phyloP scores from a whole-genome alignment of 768 basidiomycete species.

The Hemileccinum impolitum region DNA sequence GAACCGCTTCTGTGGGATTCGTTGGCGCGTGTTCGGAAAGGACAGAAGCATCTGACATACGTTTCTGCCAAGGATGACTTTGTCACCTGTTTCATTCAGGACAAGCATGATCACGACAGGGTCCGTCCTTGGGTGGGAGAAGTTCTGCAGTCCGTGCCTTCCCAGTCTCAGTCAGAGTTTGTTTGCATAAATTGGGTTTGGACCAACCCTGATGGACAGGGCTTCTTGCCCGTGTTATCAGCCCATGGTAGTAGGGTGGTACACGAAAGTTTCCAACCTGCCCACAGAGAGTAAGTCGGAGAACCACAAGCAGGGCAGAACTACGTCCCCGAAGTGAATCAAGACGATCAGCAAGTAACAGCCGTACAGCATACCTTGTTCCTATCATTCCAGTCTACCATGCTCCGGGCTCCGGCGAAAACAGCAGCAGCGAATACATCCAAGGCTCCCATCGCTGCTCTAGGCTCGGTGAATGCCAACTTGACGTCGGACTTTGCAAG shows the following conservation, averaged over 20 bases:
- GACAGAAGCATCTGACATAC: conserved; percentile 40
- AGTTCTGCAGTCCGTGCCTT: conserved; percentile 87
- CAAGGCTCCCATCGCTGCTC: conserved; percentile 53
- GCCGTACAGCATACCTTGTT: conserved; percentile 58
- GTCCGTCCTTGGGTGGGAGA: conserved; percentile 77
- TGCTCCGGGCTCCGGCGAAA: conserved; percentile 72
- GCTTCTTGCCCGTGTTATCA: conserved; percentile 56
- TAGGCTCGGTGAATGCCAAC: conserved; percentile 63
- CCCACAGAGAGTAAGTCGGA: conserved; percentile 83
- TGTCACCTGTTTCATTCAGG: conserved; percentile 75
- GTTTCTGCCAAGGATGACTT: conserved; percentile 83
- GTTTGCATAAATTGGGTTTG: not conserved
- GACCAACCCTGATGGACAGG: conserved; percentile 69
- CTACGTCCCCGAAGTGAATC: conserved; percentile 36
- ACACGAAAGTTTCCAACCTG: conserved; percentile 92
- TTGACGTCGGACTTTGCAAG: conserved; percentile 35
- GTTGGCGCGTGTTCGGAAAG: not conserved
- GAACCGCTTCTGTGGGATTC: conserved; percentile 50
- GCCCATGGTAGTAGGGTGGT: conserved; percentile 72
- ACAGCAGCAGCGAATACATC: conserved; percentile 67
- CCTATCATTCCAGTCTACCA: conserved; percentile 91
- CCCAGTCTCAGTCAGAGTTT: conserved; percentile 14
- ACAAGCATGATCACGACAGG: conserved; percentile 91
- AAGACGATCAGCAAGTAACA: not conserved
- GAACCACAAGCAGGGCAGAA: conserved; percentile 90